Evolutionary conservation across 257 asterid species (phyloP).

Genomic region (Solanum lignicaule): DNA sequence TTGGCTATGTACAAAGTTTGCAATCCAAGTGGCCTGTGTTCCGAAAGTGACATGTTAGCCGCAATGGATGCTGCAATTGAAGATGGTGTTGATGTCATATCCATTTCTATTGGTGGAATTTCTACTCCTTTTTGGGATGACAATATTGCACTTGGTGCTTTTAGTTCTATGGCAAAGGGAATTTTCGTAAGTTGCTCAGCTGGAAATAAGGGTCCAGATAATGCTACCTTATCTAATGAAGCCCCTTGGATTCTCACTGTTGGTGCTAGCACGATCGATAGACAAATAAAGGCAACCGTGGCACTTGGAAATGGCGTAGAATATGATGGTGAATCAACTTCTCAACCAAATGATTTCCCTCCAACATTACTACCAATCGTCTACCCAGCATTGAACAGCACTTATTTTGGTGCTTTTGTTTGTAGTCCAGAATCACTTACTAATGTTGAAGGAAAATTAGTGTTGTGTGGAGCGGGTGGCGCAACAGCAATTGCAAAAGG

Average conservation of each 20-base stretch:
- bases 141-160: background rate
- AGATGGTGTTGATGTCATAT: conserved; percentile 8
- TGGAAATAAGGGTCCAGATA: background rate
- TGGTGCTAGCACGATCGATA: conserved; percentile 9
- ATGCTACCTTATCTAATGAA: background rate
- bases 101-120: conserved; percentile 5
- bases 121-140: conserved; percentile 3
- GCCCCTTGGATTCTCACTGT: conserved; percentile 12
- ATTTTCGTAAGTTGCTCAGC: conserved; percentile 6
- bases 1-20: conserved; percentile 9
- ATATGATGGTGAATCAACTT: conserved; percentile 5
- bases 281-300: background rate
- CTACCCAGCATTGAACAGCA: background rate
- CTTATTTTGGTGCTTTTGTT: background rate
- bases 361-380: background rate
- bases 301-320: background rate
- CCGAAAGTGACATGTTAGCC: conserved; percentile 1
- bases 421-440: background rate
- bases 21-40: background rate
- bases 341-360: conserved; percentile 1
- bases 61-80: conserved; percentile 7
- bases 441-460: conserved; percentile 13
- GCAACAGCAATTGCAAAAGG: conserved; percentile 12
- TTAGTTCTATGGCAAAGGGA: conserved; percentile 7
- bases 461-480: conserved; percentile 15